phyloP scores from a whole-genome alignment of 1,284 basidiomycete species.

The Mycena citricolor region DNA sequence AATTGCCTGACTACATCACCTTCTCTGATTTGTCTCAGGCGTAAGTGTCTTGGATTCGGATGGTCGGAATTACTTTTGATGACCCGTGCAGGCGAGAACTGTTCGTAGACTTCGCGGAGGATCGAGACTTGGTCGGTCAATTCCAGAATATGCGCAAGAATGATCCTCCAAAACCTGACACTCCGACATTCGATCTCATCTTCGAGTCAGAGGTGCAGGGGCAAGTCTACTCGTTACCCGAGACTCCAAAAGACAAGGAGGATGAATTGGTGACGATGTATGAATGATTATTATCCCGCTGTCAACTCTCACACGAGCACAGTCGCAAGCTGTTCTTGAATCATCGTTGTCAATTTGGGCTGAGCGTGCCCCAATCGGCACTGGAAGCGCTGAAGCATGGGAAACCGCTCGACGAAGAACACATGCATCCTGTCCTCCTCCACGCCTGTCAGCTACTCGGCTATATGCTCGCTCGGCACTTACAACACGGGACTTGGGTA shows the following conservation, averaged over 20 bases:
- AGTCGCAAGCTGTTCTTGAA: constrained; percentile 14
- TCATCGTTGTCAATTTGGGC: constrained; percentile 11
- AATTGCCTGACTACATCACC: neutral
- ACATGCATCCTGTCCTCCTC: constrained; percentile 7
- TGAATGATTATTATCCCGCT: neutral
- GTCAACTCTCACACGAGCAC: neutral
- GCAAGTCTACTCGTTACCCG: neutral
- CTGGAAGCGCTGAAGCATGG: constrained; percentile 1
- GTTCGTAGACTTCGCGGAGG: constrained; percentile 2
- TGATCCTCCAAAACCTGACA: neutral
- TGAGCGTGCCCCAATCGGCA: neutral
- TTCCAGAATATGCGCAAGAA: neutral
- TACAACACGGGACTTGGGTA: constrained; percentile 2
- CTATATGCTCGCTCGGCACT: constrained; percentile 12
- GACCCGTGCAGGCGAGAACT: constrained; percentile 3
- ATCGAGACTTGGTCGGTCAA: neutral
- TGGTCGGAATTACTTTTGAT: neutral
- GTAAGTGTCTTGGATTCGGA: neutral
- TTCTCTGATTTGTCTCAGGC: constrained; percentile 1
- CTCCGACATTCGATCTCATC: neutral
- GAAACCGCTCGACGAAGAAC: neutral
- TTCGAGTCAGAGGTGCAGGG: too few relatives aligned
- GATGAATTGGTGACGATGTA: constrained; percentile 8
- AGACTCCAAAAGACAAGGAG: neutral
- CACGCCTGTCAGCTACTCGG: constrained; percentile 18